These are phyloP conservation scores for Chalciporus pseudorubinellus DNA, from an alignment of 768 basidiomycete genomes.

Conservation along the genomic window DNA sequence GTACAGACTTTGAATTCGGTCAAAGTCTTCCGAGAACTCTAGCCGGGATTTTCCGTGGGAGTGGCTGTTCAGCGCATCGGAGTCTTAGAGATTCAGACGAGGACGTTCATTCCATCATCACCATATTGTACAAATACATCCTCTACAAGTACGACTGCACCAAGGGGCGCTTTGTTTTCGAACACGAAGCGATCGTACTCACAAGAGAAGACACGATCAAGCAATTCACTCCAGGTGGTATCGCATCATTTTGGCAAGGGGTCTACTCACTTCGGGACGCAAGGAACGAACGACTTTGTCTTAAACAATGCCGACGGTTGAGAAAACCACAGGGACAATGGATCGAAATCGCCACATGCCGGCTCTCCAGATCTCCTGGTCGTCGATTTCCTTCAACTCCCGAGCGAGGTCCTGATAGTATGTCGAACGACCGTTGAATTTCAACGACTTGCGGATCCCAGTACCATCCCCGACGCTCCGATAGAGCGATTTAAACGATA, in stretches of 20 bases:
- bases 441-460: constrained; percentile 95
- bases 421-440: constrained; percentile 90
- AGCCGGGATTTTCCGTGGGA: constrained; percentile 13
- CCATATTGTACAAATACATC: too few species aligned
- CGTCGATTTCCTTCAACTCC: constrained; percentile 92
- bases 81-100: too few species aligned
- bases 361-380: constrained; percentile 98
- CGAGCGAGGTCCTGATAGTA: constrained; percentile 91
- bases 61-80: too few species aligned
- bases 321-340: constrained; percentile 3
- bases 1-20: neutral
- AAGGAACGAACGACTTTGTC: constrained; percentile 90
- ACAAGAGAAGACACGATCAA: constrained; percentile 3
- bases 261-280: constrained; percentile 70
- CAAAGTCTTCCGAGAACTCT: neutral
- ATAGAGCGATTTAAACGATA: too few species aligned
- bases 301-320: constrained; percentile 19
- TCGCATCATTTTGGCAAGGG: neutral
- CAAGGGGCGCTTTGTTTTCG: too few species aligned
- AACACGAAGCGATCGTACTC: too few species aligned
- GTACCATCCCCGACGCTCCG: constrained; percentile 92
- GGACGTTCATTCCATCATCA: too few species aligned
- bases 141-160: too few species aligned
- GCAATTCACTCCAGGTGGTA: constrained; percentile 3
- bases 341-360: constrained; percentile 44